phyloP scores from a whole-genome alignment of 108 stramenopile genomes.

The Pseudonitzschia pungens region DNA sequence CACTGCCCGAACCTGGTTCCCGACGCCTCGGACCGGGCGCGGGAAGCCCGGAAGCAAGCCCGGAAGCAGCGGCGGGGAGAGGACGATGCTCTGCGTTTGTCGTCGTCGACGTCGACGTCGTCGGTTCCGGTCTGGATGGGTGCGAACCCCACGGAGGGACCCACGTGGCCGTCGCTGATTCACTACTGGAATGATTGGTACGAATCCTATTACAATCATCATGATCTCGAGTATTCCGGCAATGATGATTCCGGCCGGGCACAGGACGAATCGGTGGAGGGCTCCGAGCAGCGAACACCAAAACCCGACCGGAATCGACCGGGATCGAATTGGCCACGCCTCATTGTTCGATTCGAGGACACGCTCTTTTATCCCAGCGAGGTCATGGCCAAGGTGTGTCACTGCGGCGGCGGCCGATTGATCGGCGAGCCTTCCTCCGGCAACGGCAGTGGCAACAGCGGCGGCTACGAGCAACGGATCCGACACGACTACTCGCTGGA shows the following conservation, averaged over 20 bases:
- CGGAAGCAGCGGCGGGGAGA: neutral
- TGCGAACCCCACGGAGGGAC: constrained; percentile 27
- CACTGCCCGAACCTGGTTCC: constrained; percentile 80
- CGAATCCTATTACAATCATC: constrained; percentile 36
- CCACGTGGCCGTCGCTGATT: constrained; percentile 48
- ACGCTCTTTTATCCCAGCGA: constrained; percentile 62
- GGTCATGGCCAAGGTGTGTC: constrained; percentile 56
- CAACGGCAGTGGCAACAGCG: neutral
- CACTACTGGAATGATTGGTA: constrained; percentile 81
- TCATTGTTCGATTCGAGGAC: constrained; percentile 82
- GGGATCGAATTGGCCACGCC: constrained; percentile 41
- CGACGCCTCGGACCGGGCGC: constrained; percentile 37
- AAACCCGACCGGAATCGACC: neutral
- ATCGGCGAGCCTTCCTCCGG: neutral
- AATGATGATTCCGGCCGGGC: neutral
- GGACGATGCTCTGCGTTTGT: neutral
- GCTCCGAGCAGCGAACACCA: too few species aligned
- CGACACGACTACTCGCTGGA: constrained; percentile 13
- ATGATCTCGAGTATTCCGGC: neutral
- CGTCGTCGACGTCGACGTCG: too few species aligned
- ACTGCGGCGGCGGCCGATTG: constrained; percentile 64
- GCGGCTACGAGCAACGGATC: neutral
- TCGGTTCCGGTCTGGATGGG: constrained; percentile 35
- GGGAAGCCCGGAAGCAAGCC: neutral
- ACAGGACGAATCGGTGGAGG: too few species aligned